Evolutionary conservation across 495 filamentous ascomycete species (phyloP).

Genomic region (Aspergillus taichungensis): DNA sequence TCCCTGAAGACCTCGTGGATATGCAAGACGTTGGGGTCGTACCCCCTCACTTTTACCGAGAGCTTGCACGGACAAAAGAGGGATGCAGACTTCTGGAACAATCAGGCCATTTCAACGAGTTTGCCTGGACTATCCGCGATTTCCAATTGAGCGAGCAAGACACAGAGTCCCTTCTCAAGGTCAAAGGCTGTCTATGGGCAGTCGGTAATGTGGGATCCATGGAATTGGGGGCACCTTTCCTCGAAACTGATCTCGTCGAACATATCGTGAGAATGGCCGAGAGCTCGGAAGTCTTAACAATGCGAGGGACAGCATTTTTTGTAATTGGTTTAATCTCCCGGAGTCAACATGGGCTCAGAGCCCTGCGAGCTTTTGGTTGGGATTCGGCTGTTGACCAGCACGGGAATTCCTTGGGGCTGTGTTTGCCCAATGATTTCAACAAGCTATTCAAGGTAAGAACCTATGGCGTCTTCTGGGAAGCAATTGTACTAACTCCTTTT

Average conservation of each 20-base stretch:
- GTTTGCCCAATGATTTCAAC: slow-evolving; percentile 69
- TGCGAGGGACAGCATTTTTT: slow-evolving; percentile 94
- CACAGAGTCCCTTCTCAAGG: slow-evolving; percentile 77
- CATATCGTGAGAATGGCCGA: slow-evolving; percentile 82
- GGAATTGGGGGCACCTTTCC: slow-evolving; percentile 90
- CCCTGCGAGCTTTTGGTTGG: slow-evolving; percentile 80
- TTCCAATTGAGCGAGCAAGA: slow-evolving; percentile 77
- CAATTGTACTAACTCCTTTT: neutral
- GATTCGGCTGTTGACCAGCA: slow-evolving; percentile 78
- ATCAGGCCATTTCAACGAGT: slow-evolving; percentile 93
- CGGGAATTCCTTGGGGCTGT: slow-evolving; percentile 77
- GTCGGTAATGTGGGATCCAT: slow-evolving; percentile 97
- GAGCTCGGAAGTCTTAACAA: slow-evolving; percentile 74
- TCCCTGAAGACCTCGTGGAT: slow-evolving; percentile 49
- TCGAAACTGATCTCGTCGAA: slow-evolving; percentile 76
- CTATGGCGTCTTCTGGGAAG: neutral
- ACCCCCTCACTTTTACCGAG: slow-evolving; percentile 94
- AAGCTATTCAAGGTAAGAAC: slow-evolving; percentile 61
- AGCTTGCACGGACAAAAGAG: slow-evolving; percentile 84
- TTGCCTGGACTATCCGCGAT: slow-evolving; percentile 78
- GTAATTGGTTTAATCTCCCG: slow-evolving; percentile 88
- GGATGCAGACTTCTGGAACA: slow-evolving; percentile 83
- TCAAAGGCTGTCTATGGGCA: slow-evolving; percentile 96
- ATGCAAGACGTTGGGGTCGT: slow-evolving; percentile 57
- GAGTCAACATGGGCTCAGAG: slow-evolving; percentile 85